Base-by-base conservation (phyloP, 495 filamentous ascomycete species). In the Penicillium cataractarum region DNA sequence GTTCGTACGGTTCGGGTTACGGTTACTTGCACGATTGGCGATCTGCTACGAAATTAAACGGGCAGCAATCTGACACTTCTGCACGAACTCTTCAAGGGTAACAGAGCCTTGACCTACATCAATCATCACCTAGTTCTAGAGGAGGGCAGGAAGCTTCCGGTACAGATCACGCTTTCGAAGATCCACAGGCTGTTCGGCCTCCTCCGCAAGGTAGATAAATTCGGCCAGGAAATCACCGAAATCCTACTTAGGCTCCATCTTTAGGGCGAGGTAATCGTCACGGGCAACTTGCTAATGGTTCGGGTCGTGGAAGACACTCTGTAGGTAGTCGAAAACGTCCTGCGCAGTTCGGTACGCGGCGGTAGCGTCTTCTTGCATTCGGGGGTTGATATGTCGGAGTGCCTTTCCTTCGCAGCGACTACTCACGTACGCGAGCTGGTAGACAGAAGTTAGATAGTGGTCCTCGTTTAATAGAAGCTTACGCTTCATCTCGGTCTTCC, bases 211-310 rank as follows among this genome's bases (percentile, higher is more conserved):
- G 13, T 6, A 17, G 8, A 24, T 40, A 13, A 56, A 56, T 27
- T 56, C 35, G 1, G 35, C 54, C 2, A 56, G 24, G 21, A 56
- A 56, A 26, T 56, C 35, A 29, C 8, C 42, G 17, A 56, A 56
- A 22, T 40, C 33, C 9, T 42, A 6, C 35, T 40, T 39, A 3
- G 6, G 33, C 8, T 55, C 31, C 19, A 56, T 56, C 12, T 27
- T 27, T 13, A 56, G 37, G 7, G 21, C 19, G 4, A 40, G 24
- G n/a, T 40, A 56, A 7, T 42, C 19, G 19, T 56, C 32, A 2
- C 35, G 22, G 0, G 53, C 33, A 5, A 27, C 54, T 6, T 37
- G 8, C 9, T 37, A 24, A 1, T 40, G 17, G 19, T 56, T 56
- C 1, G 33, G 54, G 12, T 56, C 21, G 19, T 56, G 5, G 32